Percentiles rank a stretch among this genome's conserved stretches.
Evolutionary conservation across 805 yeast species (phyloP).

Genomic region (Wickerhamomyces rabaulensis): DNA sequence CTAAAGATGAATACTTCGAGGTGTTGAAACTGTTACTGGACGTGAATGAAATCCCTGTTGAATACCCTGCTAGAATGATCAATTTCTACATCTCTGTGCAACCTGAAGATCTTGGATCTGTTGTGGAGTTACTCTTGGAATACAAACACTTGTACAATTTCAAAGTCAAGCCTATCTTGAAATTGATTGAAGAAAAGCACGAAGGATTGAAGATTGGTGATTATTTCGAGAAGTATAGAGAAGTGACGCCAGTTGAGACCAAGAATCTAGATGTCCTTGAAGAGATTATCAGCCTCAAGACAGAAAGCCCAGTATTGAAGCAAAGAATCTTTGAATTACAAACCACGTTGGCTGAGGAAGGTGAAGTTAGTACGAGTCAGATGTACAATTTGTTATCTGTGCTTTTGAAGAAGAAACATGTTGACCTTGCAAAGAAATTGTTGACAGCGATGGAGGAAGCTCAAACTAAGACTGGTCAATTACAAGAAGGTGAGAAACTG

Average conservation of each 20-base stretch:
- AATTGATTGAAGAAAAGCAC: neutral
- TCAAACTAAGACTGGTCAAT: conserved; percentile 10
- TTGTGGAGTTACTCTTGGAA: conserved; percentile 11
- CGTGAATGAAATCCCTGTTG: neutral
- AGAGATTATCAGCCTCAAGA: conserved; percentile 14
- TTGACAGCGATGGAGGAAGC: conserved; percentile 28
- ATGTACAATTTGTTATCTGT: conserved; percentile 23
- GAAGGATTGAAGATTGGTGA: neutral
- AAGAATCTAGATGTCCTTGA: conserved; percentile 16
- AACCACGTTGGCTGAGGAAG: conserved; percentile 5
- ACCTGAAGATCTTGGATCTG: neutral
- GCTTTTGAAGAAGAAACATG: conserved; percentile 19
- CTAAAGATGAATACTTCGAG: conserved; percentile 22
- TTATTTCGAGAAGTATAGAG: conserved; percentile 16
- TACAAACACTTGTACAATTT: conserved; percentile 22
- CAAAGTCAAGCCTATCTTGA: conserved; percentile 15
- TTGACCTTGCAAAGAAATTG: conserved; percentile 27
- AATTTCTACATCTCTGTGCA: conserved; percentile 16
- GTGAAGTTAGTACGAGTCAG: conserved; percentile 18
- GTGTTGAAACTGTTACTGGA: conserved; percentile 23
- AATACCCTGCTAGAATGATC: conserved; percentile 16
- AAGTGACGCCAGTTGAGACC: conserved; percentile 10
- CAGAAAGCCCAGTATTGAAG: conserved; percentile 13
- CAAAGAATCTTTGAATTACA: conserved; percentile 10
- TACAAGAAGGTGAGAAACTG: conserved; percentile 5